Evolutionary conservation across 306 rosid species (phyloP).

Genomic region (Abrus pulchellus): DNA sequence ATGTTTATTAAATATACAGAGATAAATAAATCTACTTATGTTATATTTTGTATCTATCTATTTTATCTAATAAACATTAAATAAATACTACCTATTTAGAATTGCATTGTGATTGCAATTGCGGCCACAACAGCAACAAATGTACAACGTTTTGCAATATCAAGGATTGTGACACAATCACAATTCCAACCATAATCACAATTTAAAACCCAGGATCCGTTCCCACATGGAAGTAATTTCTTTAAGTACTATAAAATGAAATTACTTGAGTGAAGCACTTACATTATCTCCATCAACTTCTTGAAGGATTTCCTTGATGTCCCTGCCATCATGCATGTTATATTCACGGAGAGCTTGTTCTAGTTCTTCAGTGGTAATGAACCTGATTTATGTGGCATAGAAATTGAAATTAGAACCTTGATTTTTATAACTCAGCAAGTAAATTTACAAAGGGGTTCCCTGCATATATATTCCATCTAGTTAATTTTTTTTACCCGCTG

Average conservation of each 20-base stretch:
- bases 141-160: too few relatives aligned
- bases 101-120: too few relatives aligned
- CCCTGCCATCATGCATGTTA: constrained; percentile 90
- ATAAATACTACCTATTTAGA: too few relatives aligned
- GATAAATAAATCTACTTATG: too few relatives aligned
- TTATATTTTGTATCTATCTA: too few relatives aligned
- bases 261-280: constrained; percentile 42
- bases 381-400: constrained; percentile 53
- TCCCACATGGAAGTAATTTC: neutral
- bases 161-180: too few relatives aligned
- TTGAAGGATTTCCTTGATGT: constrained; percentile 78
- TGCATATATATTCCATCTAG: neutral
- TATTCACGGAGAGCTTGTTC: constrained; percentile 90
- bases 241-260: neutral
- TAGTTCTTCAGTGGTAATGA: constrained; percentile 86
- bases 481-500: constrained; percentile 73
- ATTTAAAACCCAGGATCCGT: neutral
- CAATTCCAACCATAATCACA: too few relatives aligned
- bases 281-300: constrained; percentile 93
- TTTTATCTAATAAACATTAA: too few relatives aligned
- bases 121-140: too few relatives aligned
- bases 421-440: neutral
- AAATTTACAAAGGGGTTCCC: neutral
- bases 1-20: neutral
- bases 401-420: neutral